Percentiles rank a stretch among this genome's conserved stretches.
Conservation (phyloP, 75 land plant genomes). For the Sequoia sempervirens region DNA sequence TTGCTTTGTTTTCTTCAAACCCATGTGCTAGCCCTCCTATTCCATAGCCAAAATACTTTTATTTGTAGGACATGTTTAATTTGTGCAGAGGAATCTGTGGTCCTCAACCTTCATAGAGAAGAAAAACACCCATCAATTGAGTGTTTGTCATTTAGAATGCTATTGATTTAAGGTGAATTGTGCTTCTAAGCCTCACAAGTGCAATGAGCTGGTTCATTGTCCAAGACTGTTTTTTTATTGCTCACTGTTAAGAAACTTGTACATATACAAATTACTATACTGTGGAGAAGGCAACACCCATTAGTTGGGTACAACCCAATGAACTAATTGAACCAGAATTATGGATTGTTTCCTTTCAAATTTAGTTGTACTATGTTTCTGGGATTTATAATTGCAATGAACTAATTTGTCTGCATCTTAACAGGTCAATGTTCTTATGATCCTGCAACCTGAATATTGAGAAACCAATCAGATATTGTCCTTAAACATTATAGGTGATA, state of each 20-base stretch:
- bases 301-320: neutral
- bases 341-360: neutral
- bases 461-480: neutral
- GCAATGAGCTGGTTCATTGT: neutral
- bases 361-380: neutral
- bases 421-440: neutral
- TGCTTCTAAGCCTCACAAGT: neutral
- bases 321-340: neutral
- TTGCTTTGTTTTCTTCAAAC: neutral
- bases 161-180: neutral
- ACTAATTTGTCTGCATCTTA: neutral
- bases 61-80: neutral
- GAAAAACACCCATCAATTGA: neutral
- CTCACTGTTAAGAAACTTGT: neutral
- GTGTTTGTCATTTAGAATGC: neutral
- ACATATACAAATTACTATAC: neutral
- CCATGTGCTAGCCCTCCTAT: neutral
- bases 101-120: neutral
- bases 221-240: neutral
- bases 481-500: slow-evolving; percentile 1
- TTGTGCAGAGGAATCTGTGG: neutral
- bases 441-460: slow-evolving; percentile 1
- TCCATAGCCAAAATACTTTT: neutral
- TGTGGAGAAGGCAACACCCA: neutral
- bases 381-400: neutral